Evolutionary conservation across 164 flowering plant species (phyloP).

Genomic region (Magnolia officinalis): DNA sequence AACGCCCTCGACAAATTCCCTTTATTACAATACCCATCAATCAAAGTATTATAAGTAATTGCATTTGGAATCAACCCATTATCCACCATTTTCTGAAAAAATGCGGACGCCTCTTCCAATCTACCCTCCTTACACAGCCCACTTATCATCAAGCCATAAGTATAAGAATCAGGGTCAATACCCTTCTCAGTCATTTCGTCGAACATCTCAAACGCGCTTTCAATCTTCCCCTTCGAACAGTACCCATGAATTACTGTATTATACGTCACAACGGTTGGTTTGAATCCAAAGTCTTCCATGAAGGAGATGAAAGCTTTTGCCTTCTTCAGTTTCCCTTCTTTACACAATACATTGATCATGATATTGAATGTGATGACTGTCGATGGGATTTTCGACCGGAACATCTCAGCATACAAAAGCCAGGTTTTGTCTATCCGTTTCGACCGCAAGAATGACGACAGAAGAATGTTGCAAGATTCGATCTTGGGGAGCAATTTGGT

Average conservation of each 20-base stretch:
- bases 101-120: conserved; percentile 52
- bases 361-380: conserved; percentile 60
- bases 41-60: conserved; percentile 60
- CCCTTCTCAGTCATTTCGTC: conserved; percentile 51
- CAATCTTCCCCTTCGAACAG: conserved; percentile 46
- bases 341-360: conserved; percentile 76
- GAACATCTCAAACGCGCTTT: conserved; percentile 42
- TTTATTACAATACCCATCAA: conserved; percentile 68
- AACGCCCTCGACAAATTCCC: conserved; percentile 58
- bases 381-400: conserved; percentile 58
- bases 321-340: conserved; percentile 83
- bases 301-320: conserved; percentile 53
- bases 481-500: conserved; percentile 43
- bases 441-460: conserved; percentile 53
- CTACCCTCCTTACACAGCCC: conserved; percentile 63
- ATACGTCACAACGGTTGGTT: conserved; percentile 64
- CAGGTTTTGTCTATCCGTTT: conserved; percentile 46
- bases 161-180: conserved; percentile 54
- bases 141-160: conserved; percentile 54
- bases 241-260: conserved; percentile 75
- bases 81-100: conserved; percentile 51
- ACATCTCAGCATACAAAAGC: conserved; percentile 87
- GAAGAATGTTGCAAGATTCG: conserved; percentile 64
- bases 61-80: conserved; percentile 51
- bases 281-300: conserved; percentile 66